Evolutionary conservation across 2,329 filamentous ascomycete genomes (phyloP).

Genomic region (Pseudogymnoascus sp.): DNA sequence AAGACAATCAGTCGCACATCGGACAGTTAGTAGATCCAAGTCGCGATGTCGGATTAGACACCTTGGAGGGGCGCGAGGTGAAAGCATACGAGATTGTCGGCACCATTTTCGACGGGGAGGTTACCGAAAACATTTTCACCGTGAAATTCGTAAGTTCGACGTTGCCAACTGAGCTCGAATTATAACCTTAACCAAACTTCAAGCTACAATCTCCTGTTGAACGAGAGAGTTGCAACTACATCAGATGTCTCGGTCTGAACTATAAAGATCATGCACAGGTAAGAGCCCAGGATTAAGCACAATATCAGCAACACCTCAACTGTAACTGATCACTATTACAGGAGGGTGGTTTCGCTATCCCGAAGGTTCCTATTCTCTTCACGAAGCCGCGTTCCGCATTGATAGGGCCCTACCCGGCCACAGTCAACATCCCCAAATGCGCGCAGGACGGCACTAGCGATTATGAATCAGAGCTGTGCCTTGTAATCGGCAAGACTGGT

Average conservation of each 20-base stretch:
- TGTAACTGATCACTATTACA: neutral
- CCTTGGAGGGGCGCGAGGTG: too few relatives aligned
- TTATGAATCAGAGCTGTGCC: constrained; percentile 14
- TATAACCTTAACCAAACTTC: neutral
- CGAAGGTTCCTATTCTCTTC: neutral
- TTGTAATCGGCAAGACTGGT: constrained; percentile 35
- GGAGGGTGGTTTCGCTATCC: constrained; percentile 18
- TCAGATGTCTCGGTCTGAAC: constrained; percentile 29
- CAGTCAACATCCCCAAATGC: constrained; percentile 26
- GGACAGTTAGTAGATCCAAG: too few relatives aligned
- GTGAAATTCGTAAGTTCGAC: neutral
- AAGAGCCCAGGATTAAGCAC: neutral
- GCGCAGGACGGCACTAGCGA: constrained; percentile 20
- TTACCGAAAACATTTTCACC: constrained; percentile 11
- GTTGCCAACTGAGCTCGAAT: neutral
- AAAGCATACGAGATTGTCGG: constrained; percentile 6
- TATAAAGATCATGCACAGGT: constrained; percentile 23
- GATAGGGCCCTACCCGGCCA: constrained; percentile 23
- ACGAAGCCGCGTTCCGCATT: constrained; percentile 27
- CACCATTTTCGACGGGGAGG: constrained; percentile 10
- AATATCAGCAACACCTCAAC: neutral
- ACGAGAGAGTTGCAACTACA: constrained; percentile 24
- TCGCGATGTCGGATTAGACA: too few relatives aligned
- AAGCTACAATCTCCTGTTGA: constrained; percentile 27
- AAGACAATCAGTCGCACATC: neutral